Evolutionary conservation across 352 stramenopile genomes (phyloP).

Genomic region (Phytopythium oedochilum): DNA sequence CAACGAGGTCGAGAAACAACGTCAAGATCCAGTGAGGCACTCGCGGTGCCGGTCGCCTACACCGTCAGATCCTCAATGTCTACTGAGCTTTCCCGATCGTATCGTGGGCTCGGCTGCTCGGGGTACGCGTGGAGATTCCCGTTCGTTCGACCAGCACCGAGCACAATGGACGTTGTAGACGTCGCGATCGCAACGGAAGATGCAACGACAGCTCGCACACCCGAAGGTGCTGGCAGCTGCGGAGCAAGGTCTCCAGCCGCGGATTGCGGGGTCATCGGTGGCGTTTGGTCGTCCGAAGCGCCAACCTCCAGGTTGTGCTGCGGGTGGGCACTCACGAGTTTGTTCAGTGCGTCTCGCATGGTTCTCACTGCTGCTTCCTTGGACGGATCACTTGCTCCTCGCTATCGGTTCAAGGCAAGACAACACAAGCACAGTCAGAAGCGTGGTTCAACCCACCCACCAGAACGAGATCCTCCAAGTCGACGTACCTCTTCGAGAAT

Average conservation of each 20-base stretch:
- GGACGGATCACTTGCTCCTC: constrained; percentile 45
- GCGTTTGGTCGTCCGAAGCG: constrained; percentile 3
- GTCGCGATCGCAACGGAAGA: neutral
- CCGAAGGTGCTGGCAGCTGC: neutral
- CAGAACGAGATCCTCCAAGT: neutral
- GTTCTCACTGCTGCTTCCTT: constrained; percentile 56
- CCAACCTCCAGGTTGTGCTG: constrained; percentile 75
- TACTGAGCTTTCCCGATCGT: constrained; percentile 13
- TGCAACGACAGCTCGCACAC: neutral
- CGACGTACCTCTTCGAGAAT: constrained; percentile 56
- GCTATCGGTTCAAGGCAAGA: constrained; percentile 10
- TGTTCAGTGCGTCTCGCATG: constrained; percentile 73
- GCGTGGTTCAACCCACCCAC: neutral
- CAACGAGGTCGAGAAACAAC: neutral
- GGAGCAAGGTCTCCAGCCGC: neutral
- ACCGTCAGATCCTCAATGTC: constrained; percentile 25
- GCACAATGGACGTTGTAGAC: neutral
- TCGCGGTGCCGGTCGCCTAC: neutral
- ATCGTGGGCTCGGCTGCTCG: constrained; percentile 2
- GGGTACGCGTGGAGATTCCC: neutral
- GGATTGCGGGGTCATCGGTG: neutral
- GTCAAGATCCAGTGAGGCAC: neutral
- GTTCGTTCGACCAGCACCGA: neutral
- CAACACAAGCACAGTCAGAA: neutral
- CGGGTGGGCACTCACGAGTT: constrained; percentile 67